Conservation (phyloP, 257 asterid genomes). For the Coffea canephora region DNA sequence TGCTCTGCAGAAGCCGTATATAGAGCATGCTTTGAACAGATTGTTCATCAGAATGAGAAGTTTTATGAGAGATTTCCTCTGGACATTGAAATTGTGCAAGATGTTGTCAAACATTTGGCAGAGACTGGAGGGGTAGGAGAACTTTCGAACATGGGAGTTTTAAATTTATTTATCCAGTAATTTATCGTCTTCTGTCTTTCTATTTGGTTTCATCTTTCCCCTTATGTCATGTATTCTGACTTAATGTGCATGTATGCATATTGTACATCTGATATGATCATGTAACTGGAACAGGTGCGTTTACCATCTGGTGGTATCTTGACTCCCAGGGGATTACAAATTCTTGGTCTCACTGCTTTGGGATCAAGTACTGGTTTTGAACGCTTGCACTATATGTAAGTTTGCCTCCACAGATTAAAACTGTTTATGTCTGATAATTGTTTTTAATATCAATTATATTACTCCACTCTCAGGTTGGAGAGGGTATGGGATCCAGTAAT, state of each 20-base stretch:
- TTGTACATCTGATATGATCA: conserved; percentile 10
- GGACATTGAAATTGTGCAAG: conserved; percentile 61
- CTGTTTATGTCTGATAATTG: background rate
- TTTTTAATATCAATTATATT: conserved; percentile 10
- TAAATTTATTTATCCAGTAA: conserved; percentile 5
- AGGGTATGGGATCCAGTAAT: conserved; percentile 89
- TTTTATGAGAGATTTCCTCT: conserved; percentile 84
- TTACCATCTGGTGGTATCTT: conserved; percentile 92
- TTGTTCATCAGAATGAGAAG: conserved; percentile 66
- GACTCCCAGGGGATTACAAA: conserved; percentile 86
- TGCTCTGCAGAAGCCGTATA: conserved; percentile 86
- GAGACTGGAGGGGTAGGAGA: conserved; percentile 86
- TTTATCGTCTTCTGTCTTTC: background rate
- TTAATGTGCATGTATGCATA: conserved; percentile 4
- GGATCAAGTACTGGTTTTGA: conserved; percentile 94
- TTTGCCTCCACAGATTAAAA: background rate
- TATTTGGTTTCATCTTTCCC: background rate
- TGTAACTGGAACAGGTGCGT: conserved; percentile 43
- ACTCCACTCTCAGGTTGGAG: conserved; percentile 60
- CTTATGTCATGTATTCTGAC: background rate
- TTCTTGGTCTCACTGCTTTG: conserved; percentile 78
- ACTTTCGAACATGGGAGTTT: conserved; percentile 10
- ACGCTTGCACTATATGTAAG: conserved; percentile 87
- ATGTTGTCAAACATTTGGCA: conserved; percentile 65
- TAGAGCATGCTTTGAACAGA: conserved; percentile 73